Base-by-base conservation (phyloP, 768 basidiomycete genomes). In the Tricholoma bakamatsutake region DNA sequence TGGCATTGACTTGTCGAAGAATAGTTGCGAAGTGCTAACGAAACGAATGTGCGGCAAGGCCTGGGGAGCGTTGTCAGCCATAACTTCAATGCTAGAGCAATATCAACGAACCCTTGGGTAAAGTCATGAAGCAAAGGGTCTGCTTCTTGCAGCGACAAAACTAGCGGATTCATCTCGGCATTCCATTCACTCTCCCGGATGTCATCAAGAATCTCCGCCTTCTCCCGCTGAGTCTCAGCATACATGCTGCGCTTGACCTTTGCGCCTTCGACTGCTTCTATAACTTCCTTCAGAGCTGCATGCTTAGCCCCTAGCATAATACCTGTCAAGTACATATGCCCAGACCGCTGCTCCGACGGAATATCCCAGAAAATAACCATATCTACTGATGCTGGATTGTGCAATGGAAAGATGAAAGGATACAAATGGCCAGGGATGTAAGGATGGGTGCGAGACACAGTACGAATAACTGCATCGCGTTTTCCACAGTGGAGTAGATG, bases 211-310 rank as follows among this genome's bases (percentile, higher is more conserved):
- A 95, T 71, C 50, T 84, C 82, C 60, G 69, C 67, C 64, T 83
- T 83, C 69, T 93, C 85, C 48, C 87, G 76, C 58, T 80, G 82
- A 4, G 93, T 96, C 73, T 98, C 93, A 18, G 91, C 92, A 65
- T 93, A 98, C 81, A 97, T 92, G 59, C 82, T 91, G 45, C 93
- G 80, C 57, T 85, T 88, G 21, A 77, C 78, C 69, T 90, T 89
- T 10, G 78, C 78, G 45, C 71, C 74, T 63, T 84, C 83, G 9
- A 81, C 79, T 17, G 79, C 76, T 48, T 81, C 76, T 5, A 93
- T 76, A 35, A 85, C 73, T 48, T 78, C 76, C 15, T 80, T 74
- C 55, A 96, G 73, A 12, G 81, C 70, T 10, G 83, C 89, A 65
- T 90, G 86, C 3, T 76, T 68, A 9, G 89, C 87, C 6, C 92